Conservation (phyloP, 2,329 filamentous ascomycete genomes). For the Ophiobolus disseminans region DNA sequence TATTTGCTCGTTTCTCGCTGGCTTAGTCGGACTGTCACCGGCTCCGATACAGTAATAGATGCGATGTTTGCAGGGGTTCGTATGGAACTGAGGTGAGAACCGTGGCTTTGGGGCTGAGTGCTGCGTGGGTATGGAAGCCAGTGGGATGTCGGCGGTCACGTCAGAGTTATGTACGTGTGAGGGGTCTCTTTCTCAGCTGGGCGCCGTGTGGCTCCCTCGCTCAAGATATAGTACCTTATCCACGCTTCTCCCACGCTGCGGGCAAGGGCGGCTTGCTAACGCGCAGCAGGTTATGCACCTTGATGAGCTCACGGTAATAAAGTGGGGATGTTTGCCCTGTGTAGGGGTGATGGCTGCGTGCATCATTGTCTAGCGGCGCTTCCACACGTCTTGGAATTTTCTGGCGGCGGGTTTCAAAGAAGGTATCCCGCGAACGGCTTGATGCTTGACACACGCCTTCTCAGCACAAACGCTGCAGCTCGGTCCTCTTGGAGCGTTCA, state of each 20-base stretch:
- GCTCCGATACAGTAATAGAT: constrained; percentile 1
- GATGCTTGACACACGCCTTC: constrained; percentile 15
- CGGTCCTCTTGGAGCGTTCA: too few relatives aligned
- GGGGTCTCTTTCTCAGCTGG: constrained; percentile 5
- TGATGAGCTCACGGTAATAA: constrained; percentile 20
- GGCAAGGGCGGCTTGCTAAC: constrained; percentile 29
- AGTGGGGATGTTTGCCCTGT: constrained; percentile 14
- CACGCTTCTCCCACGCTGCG: constrained; percentile 14
- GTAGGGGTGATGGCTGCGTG: constrained; percentile 11
- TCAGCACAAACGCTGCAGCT: too few relatives aligned
- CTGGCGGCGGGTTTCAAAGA: constrained; percentile 23
- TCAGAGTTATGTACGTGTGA: not conserved
- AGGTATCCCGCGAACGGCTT: constrained; percentile 35
- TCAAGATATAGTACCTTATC: constrained; percentile 19
- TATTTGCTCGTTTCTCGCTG: constrained; percentile 1
- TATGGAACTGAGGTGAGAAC: not conserved
- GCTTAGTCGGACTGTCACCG: not conserved
- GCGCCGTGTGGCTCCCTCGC: constrained; percentile 5
- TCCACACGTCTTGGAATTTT: not conserved
- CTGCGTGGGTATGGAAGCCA: not conserved
- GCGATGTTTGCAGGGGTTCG: constrained; percentile 4
- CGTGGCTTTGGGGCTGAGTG: not conserved
- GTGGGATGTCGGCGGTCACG: not conserved
- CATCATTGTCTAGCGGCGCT: constrained; percentile 14
- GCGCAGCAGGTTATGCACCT: constrained; percentile 14